phyloP scores from a whole-genome alignment of 2,329 filamentous ascomycete genomes.

The Hypoxylon sp. region DNA sequence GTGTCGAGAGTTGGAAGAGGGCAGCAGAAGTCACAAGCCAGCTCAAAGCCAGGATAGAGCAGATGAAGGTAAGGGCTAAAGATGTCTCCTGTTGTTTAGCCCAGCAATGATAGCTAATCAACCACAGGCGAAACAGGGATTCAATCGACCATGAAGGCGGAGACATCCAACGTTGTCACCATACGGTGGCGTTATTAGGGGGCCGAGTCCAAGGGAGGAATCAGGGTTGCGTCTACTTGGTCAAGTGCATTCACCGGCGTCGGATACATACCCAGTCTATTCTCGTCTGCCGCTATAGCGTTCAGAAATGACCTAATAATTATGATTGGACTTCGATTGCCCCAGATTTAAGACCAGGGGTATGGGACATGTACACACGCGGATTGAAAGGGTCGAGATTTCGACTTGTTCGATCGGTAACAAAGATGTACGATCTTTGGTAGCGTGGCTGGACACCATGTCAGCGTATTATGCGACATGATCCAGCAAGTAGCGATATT shows the following conservation, averaged over 20 bases:
- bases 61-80: constrained; percentile 81
- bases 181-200: constrained; percentile 39
- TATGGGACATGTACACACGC: constrained; percentile 4
- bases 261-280: constrained; percentile 46
- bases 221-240: constrained; percentile 33
- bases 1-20: constrained; percentile 93
- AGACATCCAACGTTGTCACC: constrained; percentile 11
- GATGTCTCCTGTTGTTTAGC: neutral
- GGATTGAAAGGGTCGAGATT: neutral
- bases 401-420: neutral
- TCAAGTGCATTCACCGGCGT: constrained; percentile 50
- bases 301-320: constrained; percentile 30
- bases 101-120: constrained; percentile 28
- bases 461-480: neutral
- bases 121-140: constrained; percentile 63
- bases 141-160: constrained; percentile 56
- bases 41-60: constrained; percentile 95
- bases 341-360: constrained; percentile 8
- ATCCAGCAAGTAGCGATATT: neutral
- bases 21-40: constrained; percentile 98
- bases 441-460: neutral
- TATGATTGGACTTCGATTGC: constrained; percentile 31
- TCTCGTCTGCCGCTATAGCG: constrained; percentile 16
- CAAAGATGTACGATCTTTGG: neutral
- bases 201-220: constrained; percentile 20